Evolutionary conservation across 1,139 yeast genomes (phyloP).

Genomic region (Protomyces arabidopsidicola): DNA sequence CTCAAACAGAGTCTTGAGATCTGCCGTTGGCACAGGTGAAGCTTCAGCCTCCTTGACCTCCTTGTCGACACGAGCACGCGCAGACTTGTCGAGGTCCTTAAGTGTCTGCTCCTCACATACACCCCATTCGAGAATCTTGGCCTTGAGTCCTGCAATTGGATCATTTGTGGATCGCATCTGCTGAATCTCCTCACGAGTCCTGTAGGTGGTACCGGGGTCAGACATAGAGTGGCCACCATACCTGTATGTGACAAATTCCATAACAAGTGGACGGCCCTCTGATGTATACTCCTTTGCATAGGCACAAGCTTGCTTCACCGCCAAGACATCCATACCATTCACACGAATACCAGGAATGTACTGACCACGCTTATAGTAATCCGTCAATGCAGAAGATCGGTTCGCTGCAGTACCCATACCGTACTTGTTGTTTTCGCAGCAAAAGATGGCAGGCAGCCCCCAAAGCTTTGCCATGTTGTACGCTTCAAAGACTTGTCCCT

Average conservation of each 20-base stretch:
- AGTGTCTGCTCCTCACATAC: conserved; percentile 92
- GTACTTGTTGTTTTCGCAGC: conserved; percentile 97
- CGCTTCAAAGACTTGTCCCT: conserved; percentile 96
- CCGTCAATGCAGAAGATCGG: conserved; percentile 93
- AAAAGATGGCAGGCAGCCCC: conserved; percentile 90
- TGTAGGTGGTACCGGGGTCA: conserved; percentile 29
- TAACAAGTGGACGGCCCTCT: conserved; percentile 83
- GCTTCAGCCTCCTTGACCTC: conserved; percentile 92
- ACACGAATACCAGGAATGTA: conserved; percentile 97
- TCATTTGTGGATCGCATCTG: conserved; percentile 98
- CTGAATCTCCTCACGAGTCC: conserved; percentile 96
- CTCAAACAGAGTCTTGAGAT: conserved; percentile 88
- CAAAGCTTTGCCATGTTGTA: conserved; percentile 99
- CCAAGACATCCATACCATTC: conserved; percentile 97
- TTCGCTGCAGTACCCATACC: conserved; percentile 99
- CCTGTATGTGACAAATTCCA: conserved; percentile 97
- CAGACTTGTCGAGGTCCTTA: conserved; percentile 85
- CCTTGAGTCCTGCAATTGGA: conserved; percentile 94
- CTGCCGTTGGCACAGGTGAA: conserved; percentile 92
- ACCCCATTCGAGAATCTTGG: conserved; percentile 70
- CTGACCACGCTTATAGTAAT: conserved; percentile 98
- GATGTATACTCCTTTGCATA: conserved; percentile 94
- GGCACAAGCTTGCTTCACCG: conserved; percentile 91
- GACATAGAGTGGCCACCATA: conserved; percentile 90
- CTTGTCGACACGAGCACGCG: conserved; percentile 90